Evolutionary conservation across 345 rosid species (phyloP), one percentile per base, ranked within the genome.

Genomic region (Arabis hirsuta): DNA sequence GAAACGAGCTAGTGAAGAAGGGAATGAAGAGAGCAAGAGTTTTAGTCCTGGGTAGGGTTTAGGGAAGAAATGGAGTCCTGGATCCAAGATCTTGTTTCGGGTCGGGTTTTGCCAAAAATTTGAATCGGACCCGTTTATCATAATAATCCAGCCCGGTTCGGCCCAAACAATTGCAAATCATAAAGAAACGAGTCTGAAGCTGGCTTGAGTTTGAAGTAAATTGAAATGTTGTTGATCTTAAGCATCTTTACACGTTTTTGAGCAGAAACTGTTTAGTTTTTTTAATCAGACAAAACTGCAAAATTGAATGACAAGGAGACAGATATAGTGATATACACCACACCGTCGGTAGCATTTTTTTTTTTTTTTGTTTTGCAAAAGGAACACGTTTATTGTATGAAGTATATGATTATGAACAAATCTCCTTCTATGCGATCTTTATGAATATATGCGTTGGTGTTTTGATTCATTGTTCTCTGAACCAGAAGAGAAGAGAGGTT

Each of bases 21-120:
- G 54, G 31, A 20, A 65, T 48, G 26, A 41, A 72, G 62, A 55
- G 31, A 72, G 57, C 53, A 22, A 20, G 36, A 63, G 70, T 12
- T 51, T 44, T 6, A 27, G 68, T 41, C 31, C 0, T 10, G 62
- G 0, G 62, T 74, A 74, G 78, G 78, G 78, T 74, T 74, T 74
- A 74, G 73, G 63, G 45, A 46, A 16, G 66, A 65, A 31, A 65
- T 73, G 77, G 4, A 39, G 26, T 48, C 7, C 0, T 12, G 62
- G 62, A 67, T 74, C 78, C 73, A 32, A 58, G 47, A 32, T 59
- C 16, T 67, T 11, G 0, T 0, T 59, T 31, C 78, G 78, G 78
- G 73, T 67, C 69, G 73, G 63, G 32, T 67, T 16, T 13, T 57
- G 0, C 3, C 5, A 31, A 1, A 1, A 73, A 26, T 0, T 66